Evolutionary conservation across 2,329 filamentous ascomycete species (phyloP).

Genomic region (Mycosphaerella sp.): DNA sequence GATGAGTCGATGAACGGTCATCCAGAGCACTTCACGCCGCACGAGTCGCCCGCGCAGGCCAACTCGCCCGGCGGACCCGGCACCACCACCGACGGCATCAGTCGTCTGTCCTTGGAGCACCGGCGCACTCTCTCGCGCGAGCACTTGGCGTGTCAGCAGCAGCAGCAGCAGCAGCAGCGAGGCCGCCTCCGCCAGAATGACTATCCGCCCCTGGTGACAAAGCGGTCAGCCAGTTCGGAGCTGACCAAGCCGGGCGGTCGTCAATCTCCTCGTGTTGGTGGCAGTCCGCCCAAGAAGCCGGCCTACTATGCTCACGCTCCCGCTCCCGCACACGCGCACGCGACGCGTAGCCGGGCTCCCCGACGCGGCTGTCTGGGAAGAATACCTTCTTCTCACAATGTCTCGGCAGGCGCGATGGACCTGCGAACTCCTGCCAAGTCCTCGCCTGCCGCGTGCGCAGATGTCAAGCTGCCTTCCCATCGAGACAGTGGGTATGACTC

Average conservation of each 20-base stretch:
- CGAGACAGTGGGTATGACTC: slow-evolving; percentile 3
- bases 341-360: not conserved
- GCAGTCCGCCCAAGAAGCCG: not conserved
- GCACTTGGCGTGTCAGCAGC: not conserved
- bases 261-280: slow-evolving; percentile 4
- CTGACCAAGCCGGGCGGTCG: slow-evolving; percentile 1
- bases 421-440: not conserved
- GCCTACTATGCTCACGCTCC: not conserved
- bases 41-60: slow-evolving; percentile 11
- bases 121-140: slow-evolving; percentile 1
- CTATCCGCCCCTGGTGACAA: not conserved
- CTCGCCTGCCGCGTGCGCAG: not conserved
- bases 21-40: slow-evolving; percentile 12
- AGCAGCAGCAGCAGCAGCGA: not conserved
- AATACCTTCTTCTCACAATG: not conserved
- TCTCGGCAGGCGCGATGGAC: not conserved
- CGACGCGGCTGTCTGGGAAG: not conserved
- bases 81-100: not conserved
- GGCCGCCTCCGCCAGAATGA: not conserved
- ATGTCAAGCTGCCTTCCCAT: not conserved
- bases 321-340: not conserved
- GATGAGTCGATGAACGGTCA: slow-evolving; percentile 17
- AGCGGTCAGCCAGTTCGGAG: slow-evolving; percentile 5
- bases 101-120: slow-evolving; percentile 1
- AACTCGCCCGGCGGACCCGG: not conserved